These are phyloP conservation scores for Ilex aquifolium DNA, from an alignment of 257 asterid species.

Conservation along the genomic window DNA sequence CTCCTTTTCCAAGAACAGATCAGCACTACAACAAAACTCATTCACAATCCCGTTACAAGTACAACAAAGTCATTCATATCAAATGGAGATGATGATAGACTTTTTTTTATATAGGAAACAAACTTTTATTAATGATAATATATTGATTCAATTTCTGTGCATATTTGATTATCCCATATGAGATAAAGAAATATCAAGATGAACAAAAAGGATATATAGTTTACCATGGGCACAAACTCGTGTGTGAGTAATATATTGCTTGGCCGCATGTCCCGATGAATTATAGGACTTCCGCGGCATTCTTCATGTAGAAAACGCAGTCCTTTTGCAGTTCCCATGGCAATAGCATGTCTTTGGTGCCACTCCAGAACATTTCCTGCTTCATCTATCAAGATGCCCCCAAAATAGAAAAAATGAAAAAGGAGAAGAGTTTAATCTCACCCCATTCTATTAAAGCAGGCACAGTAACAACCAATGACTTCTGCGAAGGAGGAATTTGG, in stretches of 20 bases:
- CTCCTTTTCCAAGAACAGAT: too few relatives aligned
- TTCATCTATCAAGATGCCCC: conserved; percentile 37
- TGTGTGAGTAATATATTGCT: conserved; percentile 72
- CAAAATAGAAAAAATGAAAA: neutral
- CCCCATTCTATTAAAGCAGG: neutral
- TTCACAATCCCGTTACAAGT: too few relatives aligned
- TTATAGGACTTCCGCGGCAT: conserved; percentile 83
- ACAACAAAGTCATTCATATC: too few relatives aligned
- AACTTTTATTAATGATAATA: too few relatives aligned
- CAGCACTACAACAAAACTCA: too few relatives aligned
- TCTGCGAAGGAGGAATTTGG: neutral
- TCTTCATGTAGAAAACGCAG: conserved; percentile 77
- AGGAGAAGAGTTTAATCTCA: neutral
- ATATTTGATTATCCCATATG: neutral
- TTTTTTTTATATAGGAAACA: too few relatives aligned
- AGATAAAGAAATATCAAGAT: neutral
- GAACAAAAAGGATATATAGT: neutral
- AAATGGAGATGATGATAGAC: too few relatives aligned
- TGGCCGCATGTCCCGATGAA: conserved; percentile 77
- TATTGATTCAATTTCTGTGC: too few relatives aligned
- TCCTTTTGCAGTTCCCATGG: conserved; percentile 76
- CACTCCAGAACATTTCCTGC: conserved; percentile 47
- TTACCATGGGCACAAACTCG: conserved; percentile 77
- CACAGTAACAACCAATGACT: neutral
- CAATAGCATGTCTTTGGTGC: conserved; percentile 66